Conservation (phyloP, 2,329 filamentous ascomycete species). For the Incumbomyces delicatus region DNA sequence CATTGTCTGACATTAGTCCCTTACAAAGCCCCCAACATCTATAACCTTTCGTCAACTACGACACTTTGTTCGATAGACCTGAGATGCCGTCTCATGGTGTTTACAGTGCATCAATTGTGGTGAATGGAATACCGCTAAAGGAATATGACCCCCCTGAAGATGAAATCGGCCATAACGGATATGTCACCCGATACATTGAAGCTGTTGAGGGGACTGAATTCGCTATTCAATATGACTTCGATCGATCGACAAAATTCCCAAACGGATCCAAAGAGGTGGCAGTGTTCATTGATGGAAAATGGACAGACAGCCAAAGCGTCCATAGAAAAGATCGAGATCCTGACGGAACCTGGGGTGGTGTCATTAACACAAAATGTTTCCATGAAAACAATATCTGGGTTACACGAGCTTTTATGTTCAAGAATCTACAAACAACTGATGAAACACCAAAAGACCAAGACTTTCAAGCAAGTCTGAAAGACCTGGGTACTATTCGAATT, state of each 20-base stretch:
- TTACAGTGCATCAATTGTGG: background rate
- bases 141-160: constrained; percentile 1
- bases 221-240: background rate
- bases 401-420: background rate
- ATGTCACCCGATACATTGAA: background rate
- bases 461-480: background rate
- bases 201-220: background rate
- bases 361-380: background rate
- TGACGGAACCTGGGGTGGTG: background rate
- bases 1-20: no score
- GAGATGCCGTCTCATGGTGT: background rate
- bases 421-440: background rate
- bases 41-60: no score
- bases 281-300: background rate
- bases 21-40: no score
- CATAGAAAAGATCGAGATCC: background rate
- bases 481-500: background rate
- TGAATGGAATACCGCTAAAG: background rate
- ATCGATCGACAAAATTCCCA: background rate
- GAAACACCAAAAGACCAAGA: background rate
- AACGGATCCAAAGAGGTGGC: background rate
- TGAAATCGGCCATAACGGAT: background rate
- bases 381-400: background rate
- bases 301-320: background rate
- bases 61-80: no score